Evolutionary conservation across 768 basidiomycete genomes (phyloP).

Genomic region (Pisolithus sp.): DNA sequence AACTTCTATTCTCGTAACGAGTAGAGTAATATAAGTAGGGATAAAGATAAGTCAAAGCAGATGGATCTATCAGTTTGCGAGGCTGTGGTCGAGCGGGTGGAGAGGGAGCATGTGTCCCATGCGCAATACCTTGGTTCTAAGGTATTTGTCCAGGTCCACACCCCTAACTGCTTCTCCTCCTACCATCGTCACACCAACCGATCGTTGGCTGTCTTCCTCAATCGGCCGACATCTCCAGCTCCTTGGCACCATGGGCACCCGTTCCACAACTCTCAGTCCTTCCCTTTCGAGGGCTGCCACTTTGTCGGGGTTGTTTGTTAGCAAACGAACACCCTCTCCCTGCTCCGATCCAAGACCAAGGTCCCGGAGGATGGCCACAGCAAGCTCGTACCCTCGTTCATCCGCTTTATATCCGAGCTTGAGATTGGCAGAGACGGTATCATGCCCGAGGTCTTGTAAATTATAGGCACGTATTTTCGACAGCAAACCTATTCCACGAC

Average conservation of each 20-base stretch:
- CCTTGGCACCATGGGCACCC: constrained; percentile 91
- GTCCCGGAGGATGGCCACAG: constrained; percentile 84
- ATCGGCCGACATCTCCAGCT: constrained; percentile 51
- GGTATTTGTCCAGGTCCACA: constrained; percentile 87
- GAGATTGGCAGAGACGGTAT: constrained; percentile 97
- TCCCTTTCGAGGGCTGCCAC: constrained; percentile 81
- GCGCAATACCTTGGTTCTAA: constrained; percentile 90
- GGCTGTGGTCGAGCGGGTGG: not conserved
- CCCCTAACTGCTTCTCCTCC: constrained; percentile 73
- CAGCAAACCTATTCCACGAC: constrained; percentile 91
- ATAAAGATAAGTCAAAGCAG: not conserved
- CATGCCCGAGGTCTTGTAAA: constrained; percentile 93
- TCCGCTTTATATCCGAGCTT: constrained; percentile 94
- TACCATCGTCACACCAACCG: constrained; percentile 69
- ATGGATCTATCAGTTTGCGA: not conserved
- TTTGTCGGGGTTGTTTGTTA: constrained; percentile 99
- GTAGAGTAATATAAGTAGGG: not conserved
- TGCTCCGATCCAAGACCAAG: constrained; percentile 61
- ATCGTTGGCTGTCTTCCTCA: constrained; percentile 31
- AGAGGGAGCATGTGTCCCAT: constrained; percentile 94
- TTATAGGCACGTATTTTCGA: constrained; percentile 98
- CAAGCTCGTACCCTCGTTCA: constrained; percentile 88
- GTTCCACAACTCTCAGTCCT: constrained; percentile 70
- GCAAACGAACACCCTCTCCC: constrained; percentile 59
- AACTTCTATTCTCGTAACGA: not conserved